Conservation (phyloP, 768 basidiomycete genomes). For the Mycena amicta region DNA sequence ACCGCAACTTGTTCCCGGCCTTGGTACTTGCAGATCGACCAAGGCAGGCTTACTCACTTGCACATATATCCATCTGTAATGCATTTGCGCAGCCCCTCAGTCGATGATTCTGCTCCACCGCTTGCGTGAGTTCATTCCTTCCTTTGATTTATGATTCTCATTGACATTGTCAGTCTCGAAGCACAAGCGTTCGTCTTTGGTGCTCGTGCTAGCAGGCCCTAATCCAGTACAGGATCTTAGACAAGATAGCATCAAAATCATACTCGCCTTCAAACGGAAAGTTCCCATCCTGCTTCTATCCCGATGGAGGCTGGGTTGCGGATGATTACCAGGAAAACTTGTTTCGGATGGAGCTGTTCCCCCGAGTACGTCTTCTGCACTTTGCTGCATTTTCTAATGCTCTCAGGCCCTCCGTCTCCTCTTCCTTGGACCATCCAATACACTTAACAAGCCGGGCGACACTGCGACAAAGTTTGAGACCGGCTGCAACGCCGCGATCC, state of each 20-base stretch:
- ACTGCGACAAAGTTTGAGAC: neutral
- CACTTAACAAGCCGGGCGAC: neutral
- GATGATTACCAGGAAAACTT: neutral
- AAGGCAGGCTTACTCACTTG: neutral
- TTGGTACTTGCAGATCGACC: neutral
- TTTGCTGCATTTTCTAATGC: neutral
- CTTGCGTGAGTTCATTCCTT: neutral
- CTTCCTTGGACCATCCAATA: neutral
- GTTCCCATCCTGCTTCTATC: neutral
- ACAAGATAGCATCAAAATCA: neutral
- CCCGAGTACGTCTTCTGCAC: neutral
- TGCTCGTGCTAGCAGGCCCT: no score
- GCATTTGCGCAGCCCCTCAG: neutral
- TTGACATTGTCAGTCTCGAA: neutral
- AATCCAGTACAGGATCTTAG: no score
- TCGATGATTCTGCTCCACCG: neutral
- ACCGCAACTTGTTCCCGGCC: neutral
- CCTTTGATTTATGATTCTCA: neutral
- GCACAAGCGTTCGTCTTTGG: neutral
- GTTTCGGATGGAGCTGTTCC: neutral
- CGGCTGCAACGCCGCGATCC: neutral
- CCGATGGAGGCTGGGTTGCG: neutral
- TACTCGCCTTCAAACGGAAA: neutral
- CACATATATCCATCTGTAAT: neutral
- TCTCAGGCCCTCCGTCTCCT: neutral